Evolutionary conservation across 2,329 filamentous ascomycete genomes (phyloP).

Genomic region (Cordyceps javanica): DNA sequence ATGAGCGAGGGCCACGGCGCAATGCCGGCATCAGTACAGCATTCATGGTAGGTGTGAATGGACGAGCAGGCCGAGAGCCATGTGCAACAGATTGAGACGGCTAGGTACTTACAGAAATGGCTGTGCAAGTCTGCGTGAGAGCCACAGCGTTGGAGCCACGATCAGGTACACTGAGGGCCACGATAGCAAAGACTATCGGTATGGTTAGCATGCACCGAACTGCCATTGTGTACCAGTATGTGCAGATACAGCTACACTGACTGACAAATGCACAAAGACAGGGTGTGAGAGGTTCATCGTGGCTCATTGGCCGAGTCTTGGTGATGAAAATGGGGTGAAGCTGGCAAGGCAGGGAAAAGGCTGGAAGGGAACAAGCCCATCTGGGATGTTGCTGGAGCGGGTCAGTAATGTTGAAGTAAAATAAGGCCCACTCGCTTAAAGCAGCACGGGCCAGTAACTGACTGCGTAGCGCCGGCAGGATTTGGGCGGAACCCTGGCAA

Average conservation of each 20-base stretch:
- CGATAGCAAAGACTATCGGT: no score
- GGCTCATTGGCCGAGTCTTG: no score
- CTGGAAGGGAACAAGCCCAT: no score
- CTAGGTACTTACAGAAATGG: no score
- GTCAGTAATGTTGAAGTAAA: slow-evolving; percentile 22
- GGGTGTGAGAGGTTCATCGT: background rate
- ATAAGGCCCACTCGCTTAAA: slow-evolving; percentile 26
- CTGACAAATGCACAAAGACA: background rate
- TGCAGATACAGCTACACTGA: no score
- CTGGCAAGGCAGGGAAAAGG: background rate
- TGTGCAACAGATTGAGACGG: background rate
- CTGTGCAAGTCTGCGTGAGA: background rate
- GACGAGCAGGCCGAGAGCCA: background rate
- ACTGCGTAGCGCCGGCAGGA: no score
- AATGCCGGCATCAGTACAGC: background rate
- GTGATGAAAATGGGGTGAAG: background rate
- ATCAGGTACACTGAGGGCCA: no score
- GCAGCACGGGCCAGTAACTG: slow-evolving; percentile 23
- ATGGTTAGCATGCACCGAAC: no score
- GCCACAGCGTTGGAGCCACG: no score
- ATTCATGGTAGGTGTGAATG: background rate
- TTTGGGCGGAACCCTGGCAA: slow-evolving; percentile 7
- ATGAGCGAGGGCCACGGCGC: slow-evolving; percentile 3
- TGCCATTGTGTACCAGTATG: no score
- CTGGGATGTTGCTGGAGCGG: slow-evolving; percentile 9